These are phyloP conservation scores for Anacardium occidentale DNA, from an alignment of 345 rosid species.

Conservation along the genomic window DNA sequence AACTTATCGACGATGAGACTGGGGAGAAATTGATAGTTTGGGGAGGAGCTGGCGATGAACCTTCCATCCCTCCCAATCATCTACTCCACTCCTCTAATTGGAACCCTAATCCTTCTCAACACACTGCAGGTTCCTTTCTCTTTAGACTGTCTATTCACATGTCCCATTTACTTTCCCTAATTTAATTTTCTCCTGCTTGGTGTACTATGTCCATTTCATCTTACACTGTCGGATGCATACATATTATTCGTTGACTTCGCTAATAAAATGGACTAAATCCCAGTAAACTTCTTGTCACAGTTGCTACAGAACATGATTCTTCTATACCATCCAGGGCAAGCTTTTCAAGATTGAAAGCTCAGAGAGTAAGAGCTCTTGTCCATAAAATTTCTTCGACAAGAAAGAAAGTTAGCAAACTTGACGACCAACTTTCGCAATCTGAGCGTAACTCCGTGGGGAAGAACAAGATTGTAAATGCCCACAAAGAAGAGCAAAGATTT, in stretches of 20 bases:
- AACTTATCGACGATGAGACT: constrained; percentile 38
- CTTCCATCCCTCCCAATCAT: constrained; percentile 30
- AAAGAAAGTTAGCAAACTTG: constrained; percentile 24
- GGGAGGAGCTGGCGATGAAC: constrained; percentile 34
- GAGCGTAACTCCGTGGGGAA: constrained; percentile 25
- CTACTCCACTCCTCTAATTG: constrained; percentile 32
- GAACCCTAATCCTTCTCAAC: constrained; percentile 25
- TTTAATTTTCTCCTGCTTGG: too few relatives aligned
- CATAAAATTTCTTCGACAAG: constrained; percentile 40
- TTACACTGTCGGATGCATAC: too few relatives aligned
- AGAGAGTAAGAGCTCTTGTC: constrained; percentile 57
- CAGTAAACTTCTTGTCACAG: background rate
- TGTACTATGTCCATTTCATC: too few relatives aligned
- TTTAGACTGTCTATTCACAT: too few relatives aligned
- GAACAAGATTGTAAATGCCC: constrained; percentile 24
- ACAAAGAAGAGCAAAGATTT: constrained; percentile 15
- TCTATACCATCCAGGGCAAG: constrained; percentile 22
- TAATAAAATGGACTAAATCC: background rate
- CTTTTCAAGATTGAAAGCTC: constrained; percentile 62
- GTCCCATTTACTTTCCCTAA: too few relatives aligned
- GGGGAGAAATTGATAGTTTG: constrained; percentile 51
- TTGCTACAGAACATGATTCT: constrained; percentile 14
- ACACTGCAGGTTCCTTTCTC: constrained; percentile 14
- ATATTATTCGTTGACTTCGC: too few relatives aligned
- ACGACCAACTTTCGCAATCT: constrained; percentile 13